A percentile compares a stretch with the other conserved stretches of the same genome.
These are phyloP conservation scores for Scheffersomyces illinoinensis DNA, from an alignment of 1,139 yeast species.

Conservation along the genomic window DNA sequence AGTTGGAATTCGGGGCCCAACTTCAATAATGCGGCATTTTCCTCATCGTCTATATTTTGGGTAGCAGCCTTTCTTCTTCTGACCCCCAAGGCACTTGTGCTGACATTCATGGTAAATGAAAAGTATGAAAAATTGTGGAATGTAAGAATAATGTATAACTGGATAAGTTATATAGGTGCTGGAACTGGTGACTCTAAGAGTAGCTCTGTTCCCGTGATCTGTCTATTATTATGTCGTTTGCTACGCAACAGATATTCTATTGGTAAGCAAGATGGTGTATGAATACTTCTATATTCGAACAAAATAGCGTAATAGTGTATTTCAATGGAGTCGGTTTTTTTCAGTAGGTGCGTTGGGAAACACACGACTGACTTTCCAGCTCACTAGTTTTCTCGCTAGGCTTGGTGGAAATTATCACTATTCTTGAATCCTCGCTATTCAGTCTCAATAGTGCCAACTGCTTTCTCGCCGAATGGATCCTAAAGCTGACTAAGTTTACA, in stretches of 20 bases:
- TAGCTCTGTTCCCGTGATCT: neutral
- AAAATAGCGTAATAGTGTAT: too few species aligned
- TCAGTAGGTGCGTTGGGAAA: neutral
- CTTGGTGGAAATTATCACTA: neutral
- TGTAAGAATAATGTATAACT: neutral
- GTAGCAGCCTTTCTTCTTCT: constrained; percentile 65
- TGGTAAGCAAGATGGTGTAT: neutral
- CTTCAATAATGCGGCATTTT: constrained; percentile 82
- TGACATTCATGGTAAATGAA: constrained; percentile 63
- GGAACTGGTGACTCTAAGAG: neutral
- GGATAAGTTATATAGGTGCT: neutral
- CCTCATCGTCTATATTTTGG: constrained; percentile 76
- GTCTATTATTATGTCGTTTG: neutral
- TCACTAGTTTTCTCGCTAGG: neutral
- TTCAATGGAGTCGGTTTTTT: neutral
- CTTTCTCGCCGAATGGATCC: neutral
- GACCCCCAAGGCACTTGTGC: constrained; percentile 85
- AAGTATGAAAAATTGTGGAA: neutral
- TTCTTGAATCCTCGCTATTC: neutral
- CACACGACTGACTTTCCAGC: neutral
- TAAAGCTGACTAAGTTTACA: neutral
- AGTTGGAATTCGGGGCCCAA: constrained; percentile 92
- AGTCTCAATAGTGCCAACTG: neutral
- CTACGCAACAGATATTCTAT: neutral
- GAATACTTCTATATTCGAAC: neutral